phyloP scores from a whole-genome alignment of 805 yeast species.

The Monosporozyma siamensis region DNA sequence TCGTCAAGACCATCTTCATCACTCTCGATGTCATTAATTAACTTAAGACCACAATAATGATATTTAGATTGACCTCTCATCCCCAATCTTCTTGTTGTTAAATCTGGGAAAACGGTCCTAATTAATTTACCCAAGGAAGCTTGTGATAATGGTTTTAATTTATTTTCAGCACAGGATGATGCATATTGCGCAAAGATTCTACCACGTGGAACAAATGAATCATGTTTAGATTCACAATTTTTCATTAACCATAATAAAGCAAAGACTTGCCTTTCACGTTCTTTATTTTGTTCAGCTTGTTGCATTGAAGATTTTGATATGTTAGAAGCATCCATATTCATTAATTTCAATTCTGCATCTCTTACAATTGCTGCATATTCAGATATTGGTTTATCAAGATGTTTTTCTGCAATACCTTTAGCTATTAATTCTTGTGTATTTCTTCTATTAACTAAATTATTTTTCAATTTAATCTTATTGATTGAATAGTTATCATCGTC shows the following conservation, averaged over 20 bases:
- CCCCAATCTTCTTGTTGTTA: slow-evolving; percentile 72
- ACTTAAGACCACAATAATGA: slow-evolving; percentile 66
- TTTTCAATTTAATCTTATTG: slow-evolving; percentile 6
- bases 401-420: slow-evolving; percentile 23
- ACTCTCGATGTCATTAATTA: slow-evolving; percentile 2
- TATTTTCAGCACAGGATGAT: slow-evolving; percentile 43
- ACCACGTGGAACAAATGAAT: slow-evolving; percentile 54
- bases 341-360: slow-evolving; percentile 32
- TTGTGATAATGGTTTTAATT: slow-evolving; percentile 54
- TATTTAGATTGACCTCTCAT: slow-evolving; percentile 75
- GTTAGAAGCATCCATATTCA: slow-evolving; percentile 25
- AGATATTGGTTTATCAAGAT: slow-evolving; percentile 31
- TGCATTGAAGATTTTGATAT: slow-evolving; percentile 24
- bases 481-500: neutral
- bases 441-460: slow-evolving; percentile 7
- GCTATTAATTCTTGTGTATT: slow-evolving; percentile 23
- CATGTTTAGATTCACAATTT: slow-evolving; percentile 43
- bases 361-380: slow-evolving; percentile 39
- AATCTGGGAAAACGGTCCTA: slow-evolving; percentile 50
- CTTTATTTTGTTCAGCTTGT: slow-evolving; percentile 33
- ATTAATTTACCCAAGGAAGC: slow-evolving; percentile 75
- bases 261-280: slow-evolving; percentile 63
- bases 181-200: slow-evolving; percentile 61
- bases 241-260: slow-evolving; percentile 75
- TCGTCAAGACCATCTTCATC: neutral